Evolutionary conservation across 805 yeast species (phyloP).

Genomic region (Sugiyamaella mastotermitis): DNA sequence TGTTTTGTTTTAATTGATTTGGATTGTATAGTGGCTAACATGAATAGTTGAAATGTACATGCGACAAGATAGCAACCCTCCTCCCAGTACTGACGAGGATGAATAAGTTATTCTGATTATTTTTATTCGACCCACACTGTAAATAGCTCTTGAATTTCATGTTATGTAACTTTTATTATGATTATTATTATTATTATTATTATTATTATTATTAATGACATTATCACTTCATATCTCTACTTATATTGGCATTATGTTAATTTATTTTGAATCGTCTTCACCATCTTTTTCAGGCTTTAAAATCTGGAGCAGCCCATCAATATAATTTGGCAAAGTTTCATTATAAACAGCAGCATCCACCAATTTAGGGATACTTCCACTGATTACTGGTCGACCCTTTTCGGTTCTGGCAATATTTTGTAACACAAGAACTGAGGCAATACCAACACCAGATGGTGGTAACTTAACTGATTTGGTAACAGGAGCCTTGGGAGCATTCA

Average conservation of each 20-base stretch:
- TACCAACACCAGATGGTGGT: slow-evolving; percentile 27
- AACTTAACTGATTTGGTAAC: slow-evolving; percentile 1
- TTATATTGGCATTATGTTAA: too few species aligned
- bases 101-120: slow-evolving; percentile 20
- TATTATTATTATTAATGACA: too few species aligned
- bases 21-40: not conserved
- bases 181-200: too few species aligned
- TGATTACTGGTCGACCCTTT: slow-evolving; percentile 21
- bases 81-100: slow-evolving; percentile 86
- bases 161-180: too few species aligned
- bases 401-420: slow-evolving; percentile 31
- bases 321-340: slow-evolving; percentile 19
- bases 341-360: slow-evolving; percentile 22
- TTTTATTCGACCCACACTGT: slow-evolving; percentile 2
- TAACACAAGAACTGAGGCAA: slow-evolving; percentile 31
- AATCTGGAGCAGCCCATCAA: slow-evolving; percentile 22
- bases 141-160: too few species aligned
- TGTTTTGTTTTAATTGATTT: too few species aligned
- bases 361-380: slow-evolving; percentile 15
- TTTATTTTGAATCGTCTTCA: not conserved
- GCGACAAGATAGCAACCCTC: slow-evolving; percentile 75
- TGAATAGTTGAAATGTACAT: slow-evolving; percentile 75
- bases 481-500: slow-evolving; percentile 12
- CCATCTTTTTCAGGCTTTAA: not conserved
- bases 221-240: too few species aligned